Base-by-base conservation (phyloP, 352 stramenopile genomes). In the Pythium scleroteichum region DNA sequence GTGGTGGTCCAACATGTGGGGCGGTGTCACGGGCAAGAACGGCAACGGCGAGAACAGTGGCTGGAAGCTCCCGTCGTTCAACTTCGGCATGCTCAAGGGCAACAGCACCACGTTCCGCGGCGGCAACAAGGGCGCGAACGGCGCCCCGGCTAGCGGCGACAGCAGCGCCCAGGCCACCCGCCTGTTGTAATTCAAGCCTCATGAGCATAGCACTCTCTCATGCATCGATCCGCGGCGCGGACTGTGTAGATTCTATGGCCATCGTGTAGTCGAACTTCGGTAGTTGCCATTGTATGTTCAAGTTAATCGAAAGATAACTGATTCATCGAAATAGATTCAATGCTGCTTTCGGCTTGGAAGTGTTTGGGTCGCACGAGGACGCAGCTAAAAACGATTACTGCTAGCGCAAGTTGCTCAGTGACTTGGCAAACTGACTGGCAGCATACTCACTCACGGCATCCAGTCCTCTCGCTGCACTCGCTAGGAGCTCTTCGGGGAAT, bases 371-470 rank as follows among this genome's bases (percentile, higher is more conserved):
- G n/a, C n/a, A n/a, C n/a, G n/a, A n/a, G 33, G 8, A 39, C 33
- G 33, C 33, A 39, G 33, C 33, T 39, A 8, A 39, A 39, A 39
- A 14, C 33, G 14, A 39, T 8, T 8, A 44, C 6, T 20, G 5
- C 17, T 44, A 44, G 4, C 6, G 16, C 6, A 20, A 20, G 13
- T n/a, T 44, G 4, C 6, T 20, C 38, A 57, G 33, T 7, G 52
- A 49, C 13, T 50, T 20, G 0, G 41, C 41, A 17, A 63, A 55
- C 4, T 55, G 55, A 19, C 23, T 48, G 20, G 58, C 58, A 1
- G 50, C 48, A 33, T 50, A 65, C 40, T 45, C 29, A 19, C 38
- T 49, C 48, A 65, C 51, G 1, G 39, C 48, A n/a, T 65, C 48
- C 19, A 65, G 39, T 3, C 58, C 58, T 41, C 42, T 35, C 26